Percentiles rank a stretch among this genome's conserved stretches.
Evolutionary conservation across 2,329 filamentous ascomycete species (phyloP).

Genomic region (Aspergillus sp.): DNA sequence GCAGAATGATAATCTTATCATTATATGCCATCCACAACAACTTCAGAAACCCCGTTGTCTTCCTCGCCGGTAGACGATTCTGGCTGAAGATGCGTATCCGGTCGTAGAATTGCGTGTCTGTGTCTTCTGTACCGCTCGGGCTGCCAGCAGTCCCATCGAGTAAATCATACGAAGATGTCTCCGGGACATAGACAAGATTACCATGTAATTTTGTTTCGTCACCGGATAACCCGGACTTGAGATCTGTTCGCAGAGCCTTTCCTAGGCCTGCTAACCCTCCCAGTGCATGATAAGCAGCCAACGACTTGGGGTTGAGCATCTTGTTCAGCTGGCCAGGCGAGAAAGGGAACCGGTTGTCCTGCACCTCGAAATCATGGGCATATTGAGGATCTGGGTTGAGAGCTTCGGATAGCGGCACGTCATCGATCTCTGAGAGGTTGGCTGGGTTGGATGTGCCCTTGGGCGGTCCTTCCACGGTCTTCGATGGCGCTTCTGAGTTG

Average conservation of each 20-base stretch:
- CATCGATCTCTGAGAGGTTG: constrained; percentile 22
- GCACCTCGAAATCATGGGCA: constrained; percentile 72
- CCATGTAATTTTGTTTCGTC: constrained; percentile 71
- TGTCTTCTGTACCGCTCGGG: constrained; percentile 10
- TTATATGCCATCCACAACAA: constrained; percentile 71
- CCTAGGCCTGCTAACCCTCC: constrained; percentile 78
- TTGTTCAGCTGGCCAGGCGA: constrained; percentile 76
- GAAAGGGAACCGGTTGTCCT: constrained; percentile 83
- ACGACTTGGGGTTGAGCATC: constrained; percentile 83
- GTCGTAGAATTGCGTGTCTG: constrained; percentile 49
- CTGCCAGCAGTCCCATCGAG: background rate
- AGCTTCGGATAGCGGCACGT: constrained; percentile 53
- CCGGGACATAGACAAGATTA: constrained; percentile 70
- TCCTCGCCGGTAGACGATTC: constrained; percentile 64
- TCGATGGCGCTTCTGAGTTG: constrained; percentile 30
- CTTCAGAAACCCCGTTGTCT: constrained; percentile 59
- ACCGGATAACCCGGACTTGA: constrained; percentile 69
- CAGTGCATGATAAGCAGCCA: constrained; percentile 76
- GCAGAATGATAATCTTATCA: constrained; percentile 69
- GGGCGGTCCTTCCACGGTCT: background rate
- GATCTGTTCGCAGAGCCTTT: constrained; percentile 72
- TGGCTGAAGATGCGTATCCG: constrained; percentile 60
- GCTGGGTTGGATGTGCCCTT: background rate
- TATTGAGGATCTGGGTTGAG: constrained; percentile 74
- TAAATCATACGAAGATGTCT: constrained; percentile 37